Conservation (phyloP, 306 rosid genomes). For the Quillaja saponaria region DNA sequence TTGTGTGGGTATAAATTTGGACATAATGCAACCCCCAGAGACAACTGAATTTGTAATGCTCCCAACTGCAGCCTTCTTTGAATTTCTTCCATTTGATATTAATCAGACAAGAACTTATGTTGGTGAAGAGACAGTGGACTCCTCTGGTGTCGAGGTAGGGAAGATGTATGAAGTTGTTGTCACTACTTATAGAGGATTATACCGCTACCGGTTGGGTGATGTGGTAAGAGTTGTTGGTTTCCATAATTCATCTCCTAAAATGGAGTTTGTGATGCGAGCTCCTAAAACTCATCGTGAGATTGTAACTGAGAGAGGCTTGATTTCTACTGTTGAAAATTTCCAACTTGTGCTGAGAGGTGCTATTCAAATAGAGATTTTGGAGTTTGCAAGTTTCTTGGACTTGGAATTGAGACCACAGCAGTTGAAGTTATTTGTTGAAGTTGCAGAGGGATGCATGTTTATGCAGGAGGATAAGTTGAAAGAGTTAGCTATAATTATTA, state of each 20-base stretch:
- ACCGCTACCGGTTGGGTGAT: conserved; percentile 64
- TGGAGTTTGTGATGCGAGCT: conserved; percentile 65
- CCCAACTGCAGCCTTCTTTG: conserved; percentile 70
- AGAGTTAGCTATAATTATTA: conserved; percentile 35
- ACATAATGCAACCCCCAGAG: conserved; percentile 53
- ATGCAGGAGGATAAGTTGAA: conserved; percentile 33
- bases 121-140: conserved; percentile 45
- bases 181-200: conserved; percentile 63
- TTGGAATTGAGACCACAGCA: conserved; percentile 39
- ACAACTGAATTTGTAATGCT: conserved; percentile 50
- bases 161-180: conserved; percentile 72
- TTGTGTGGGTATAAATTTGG: conserved; percentile 57
- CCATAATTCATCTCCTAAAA: conserved; percentile 49
- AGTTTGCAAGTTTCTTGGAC: conserved; percentile 56
- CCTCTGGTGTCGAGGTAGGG: conserved; percentile 52
- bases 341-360: conserved; percentile 38
- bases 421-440: conserved; percentile 53
- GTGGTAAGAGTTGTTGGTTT: conserved; percentile 62
- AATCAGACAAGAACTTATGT: conserved; percentile 31
- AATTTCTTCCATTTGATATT: conserved; percentile 66
- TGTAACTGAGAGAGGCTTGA: conserved; percentile 58
- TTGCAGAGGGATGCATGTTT: conserved; percentile 37
- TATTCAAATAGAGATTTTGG: conserved; percentile 43
- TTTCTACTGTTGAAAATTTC: conserved; percentile 45
- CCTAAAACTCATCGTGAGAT: conserved; percentile 51